Conservation (phyloP, 2,329 filamentous ascomycete genomes). For the Periconia sp. region DNA sequence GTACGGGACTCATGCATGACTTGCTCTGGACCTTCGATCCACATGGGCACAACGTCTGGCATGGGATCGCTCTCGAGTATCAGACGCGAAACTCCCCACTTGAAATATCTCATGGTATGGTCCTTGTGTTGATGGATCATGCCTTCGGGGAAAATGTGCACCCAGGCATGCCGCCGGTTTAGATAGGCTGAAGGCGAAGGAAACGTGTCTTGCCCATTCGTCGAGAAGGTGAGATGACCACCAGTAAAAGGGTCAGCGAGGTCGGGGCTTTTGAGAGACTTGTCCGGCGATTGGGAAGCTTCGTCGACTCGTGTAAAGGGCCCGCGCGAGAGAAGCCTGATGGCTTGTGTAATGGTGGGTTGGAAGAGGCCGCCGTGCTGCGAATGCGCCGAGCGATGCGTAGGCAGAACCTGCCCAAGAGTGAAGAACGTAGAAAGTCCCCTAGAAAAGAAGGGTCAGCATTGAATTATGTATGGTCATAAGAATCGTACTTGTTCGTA, state of each 20-base stretch:
- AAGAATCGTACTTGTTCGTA: constrained; percentile 67
- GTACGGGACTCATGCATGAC: constrained; percentile 83
- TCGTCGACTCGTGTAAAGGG: constrained; percentile 46
- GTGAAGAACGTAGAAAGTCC: constrained; percentile 77
- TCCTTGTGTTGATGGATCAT: constrained; percentile 85
- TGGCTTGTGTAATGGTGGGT: constrained; percentile 81
- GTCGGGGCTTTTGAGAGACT: constrained; percentile 31
- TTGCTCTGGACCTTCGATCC: constrained; percentile 84
- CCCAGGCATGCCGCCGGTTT: constrained; percentile 74
- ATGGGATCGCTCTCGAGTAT: constrained; percentile 87
- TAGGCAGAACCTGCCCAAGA: constrained; percentile 86
- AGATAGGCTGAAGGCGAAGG: constrained; percentile 71
- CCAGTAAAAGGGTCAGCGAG: constrained; percentile 58
- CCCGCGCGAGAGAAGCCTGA: constrained; percentile 73
- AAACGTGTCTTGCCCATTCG: constrained; percentile 67
- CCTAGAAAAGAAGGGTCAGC: constrained; percentile 47
- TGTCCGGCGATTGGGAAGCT: constrained; percentile 23
- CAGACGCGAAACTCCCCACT: constrained; percentile 90
- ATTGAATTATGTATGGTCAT: background rate
- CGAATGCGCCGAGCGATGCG: constrained; percentile 79
- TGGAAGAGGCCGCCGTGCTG: constrained; percentile 83
- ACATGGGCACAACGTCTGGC: constrained; percentile 90
- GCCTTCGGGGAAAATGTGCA: constrained; percentile 95
- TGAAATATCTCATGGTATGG: constrained; percentile 90
- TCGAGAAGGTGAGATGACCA: constrained; percentile 62